phyloP scores from a whole-genome alignment of 768 basidiomycete species.

The Lactarius vividus region DNA sequence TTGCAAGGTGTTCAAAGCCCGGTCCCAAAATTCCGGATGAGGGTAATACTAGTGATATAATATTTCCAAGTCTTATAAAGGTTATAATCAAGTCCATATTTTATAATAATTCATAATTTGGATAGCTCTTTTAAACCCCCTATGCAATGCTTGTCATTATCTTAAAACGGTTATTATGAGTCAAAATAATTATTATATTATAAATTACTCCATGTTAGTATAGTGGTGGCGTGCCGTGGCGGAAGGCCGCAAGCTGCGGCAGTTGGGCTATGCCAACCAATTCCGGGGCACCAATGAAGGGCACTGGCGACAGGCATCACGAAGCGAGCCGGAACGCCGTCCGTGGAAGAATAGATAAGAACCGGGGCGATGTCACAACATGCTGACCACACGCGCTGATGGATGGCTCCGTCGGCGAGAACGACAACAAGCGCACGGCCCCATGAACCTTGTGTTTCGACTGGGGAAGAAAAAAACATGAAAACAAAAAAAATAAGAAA shows the following conservation, averaged over 20 bases:
- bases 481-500: not conserved
- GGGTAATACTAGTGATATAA: too few species aligned
- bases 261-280: conserved; percentile 19
- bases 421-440: conserved; percentile 28
- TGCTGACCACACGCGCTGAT: conserved; percentile 27
- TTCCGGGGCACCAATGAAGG: conserved; percentile 12
- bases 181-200: too few species aligned
- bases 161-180: too few species aligned
- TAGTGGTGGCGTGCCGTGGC: conserved; percentile 7
- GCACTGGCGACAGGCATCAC: conserved; percentile 10
- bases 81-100: too few species aligned
- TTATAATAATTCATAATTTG: too few species aligned
- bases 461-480: conserved; percentile 8
- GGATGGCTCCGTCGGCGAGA: conserved; percentile 26
- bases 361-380: conserved; percentile 27
- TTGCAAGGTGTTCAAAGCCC: too few species aligned
- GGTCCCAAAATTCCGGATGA: too few species aligned
- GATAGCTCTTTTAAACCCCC: too few species aligned
- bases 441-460: conserved; percentile 27
- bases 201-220: too few species aligned
- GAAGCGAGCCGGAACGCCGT: conserved; percentile 16
- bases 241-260: conserved; percentile 11
- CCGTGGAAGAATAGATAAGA: conserved; percentile 26
- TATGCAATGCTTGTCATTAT: too few species aligned
- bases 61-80: too few species aligned